Evolutionary conservation across 306 rosid genomes (phyloP).

Genomic region (Lathyrus tuberosus): DNA sequence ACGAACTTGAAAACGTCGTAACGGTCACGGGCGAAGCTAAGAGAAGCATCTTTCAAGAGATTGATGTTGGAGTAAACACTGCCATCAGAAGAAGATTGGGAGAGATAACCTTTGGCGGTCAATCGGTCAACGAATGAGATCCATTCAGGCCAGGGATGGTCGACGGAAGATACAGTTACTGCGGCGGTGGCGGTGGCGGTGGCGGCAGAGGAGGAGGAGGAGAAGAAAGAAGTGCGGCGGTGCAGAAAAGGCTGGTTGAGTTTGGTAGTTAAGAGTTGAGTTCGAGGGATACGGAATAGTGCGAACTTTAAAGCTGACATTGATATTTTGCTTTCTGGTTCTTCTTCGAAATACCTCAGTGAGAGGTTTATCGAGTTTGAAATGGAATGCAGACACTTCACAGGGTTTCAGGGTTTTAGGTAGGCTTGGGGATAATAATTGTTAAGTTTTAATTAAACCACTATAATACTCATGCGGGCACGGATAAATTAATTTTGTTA

Average conservation of each 20-base stretch:
- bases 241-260: slow-evolving; percentile 34
- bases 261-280: slow-evolving; percentile 29
- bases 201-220: slow-evolving; percentile 47
- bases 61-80: slow-evolving; percentile 53
- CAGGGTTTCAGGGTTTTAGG: slow-evolving; percentile 21
- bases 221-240: slow-evolving; percentile 37
- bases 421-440: too few relatives aligned
- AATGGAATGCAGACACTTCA: not conserved
- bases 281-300: slow-evolving; percentile 46
- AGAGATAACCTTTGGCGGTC: slow-evolving; percentile 67
- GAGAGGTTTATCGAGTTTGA: slow-evolving; percentile 11
- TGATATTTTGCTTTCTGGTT: not conserved
- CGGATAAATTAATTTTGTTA: too few relatives aligned
- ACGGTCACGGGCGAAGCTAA: slow-evolving; percentile 88
- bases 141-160: slow-evolving; percentile 98
- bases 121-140: slow-evolving; percentile 77
- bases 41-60: slow-evolving; percentile 70
- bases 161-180: slow-evolving; percentile 33
- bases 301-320: slow-evolving; percentile 67
- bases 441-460: too few relatives aligned
- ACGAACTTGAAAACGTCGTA: slow-evolving; percentile 73
- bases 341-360: not conserved
- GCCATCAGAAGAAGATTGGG: slow-evolving; percentile 29
- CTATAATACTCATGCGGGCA: too few relatives aligned
- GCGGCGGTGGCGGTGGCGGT: slow-evolving; percentile 32